phyloP scores from a whole-genome alignment of 345 rosid species.

The Citrus sp. region DNA sequence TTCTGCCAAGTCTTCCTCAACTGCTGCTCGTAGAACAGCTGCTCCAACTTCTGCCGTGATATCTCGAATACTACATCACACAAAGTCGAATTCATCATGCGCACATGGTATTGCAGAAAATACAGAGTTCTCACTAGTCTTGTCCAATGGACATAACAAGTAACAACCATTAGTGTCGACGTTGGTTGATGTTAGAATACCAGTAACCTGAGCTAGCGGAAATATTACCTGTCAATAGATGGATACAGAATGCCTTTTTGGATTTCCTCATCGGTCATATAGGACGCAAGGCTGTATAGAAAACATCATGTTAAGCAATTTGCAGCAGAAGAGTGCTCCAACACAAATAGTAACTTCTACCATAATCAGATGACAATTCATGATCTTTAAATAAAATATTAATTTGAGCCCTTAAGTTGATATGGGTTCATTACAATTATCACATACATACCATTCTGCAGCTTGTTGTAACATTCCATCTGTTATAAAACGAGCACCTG shows the following conservation, averaged over 20 bases:
- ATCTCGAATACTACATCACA: conserved; percentile 73
- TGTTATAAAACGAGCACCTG: conserved; percentile 73
- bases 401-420: not conserved
- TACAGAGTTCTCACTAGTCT: not conserved
- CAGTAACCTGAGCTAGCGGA: not conserved
- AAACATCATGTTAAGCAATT: conserved; percentile 16
- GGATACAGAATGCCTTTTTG: conserved; percentile 79
- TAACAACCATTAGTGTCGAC: not conserved
- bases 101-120: no score
- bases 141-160: no score
- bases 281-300: conserved; percentile 84
- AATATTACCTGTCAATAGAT: conserved; percentile 67
- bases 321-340: not conserved
- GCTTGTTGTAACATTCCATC: conserved; percentile 94
- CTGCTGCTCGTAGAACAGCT: conserved; percentile 85
- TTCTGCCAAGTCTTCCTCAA: conserved; percentile 76
- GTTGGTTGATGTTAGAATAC: not conserved
- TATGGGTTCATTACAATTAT: not conserved
- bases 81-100: conserved; percentile 1
- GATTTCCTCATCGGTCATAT: conserved; percentile 85
- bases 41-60: conserved; percentile 94
- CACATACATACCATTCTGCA: conserved; percentile 71
- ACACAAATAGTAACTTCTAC: not conserved
- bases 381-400: not conserved
- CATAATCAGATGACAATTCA: not conserved